Evolutionary conservation across 1,284 basidiomycete genomes (phyloP).

Genomic region (Puccinia novopanici): DNA sequence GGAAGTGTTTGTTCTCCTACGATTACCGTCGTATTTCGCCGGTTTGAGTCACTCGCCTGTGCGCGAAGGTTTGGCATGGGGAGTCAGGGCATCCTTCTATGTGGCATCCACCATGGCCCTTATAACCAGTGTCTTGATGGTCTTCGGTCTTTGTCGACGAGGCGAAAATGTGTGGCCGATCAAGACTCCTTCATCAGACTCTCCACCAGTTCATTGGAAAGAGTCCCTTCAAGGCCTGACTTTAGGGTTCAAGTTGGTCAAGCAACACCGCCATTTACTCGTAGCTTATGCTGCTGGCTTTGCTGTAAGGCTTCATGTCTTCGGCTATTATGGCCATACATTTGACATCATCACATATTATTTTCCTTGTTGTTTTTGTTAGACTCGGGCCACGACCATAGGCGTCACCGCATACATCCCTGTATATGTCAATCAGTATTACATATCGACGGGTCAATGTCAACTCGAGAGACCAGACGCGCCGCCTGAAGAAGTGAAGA

Average conservation of each 20-base stretch:
- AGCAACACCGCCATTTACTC: constrained; percentile 14
- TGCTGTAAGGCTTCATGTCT: background rate
- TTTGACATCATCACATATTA: background rate
- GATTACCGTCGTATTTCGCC: constrained; percentile 23
- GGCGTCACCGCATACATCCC: constrained; percentile 29
- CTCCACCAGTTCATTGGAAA: background rate
- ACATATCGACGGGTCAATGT: constrained; percentile 21
- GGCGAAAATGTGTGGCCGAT: constrained; percentile 17
- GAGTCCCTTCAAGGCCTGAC: constrained; percentile 8
- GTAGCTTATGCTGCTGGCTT: constrained; percentile 38
- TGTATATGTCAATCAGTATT: constrained; percentile 39
- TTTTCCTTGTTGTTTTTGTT: background rate
- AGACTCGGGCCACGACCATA: constrained; percentile 32
- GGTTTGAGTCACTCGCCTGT: background rate
- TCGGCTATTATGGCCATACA: background rate
- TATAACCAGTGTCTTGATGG: constrained; percentile 5
- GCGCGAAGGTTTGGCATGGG: background rate
- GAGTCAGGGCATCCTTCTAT: constrained; percentile 15
- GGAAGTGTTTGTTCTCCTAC: constrained; percentile 25
- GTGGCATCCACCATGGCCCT: constrained; percentile 22
- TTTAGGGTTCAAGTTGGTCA: constrained; percentile 21
- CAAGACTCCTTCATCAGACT: background rate
- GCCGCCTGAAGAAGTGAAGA: constrained; percentile 37
- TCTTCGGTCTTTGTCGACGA: constrained; percentile 24
- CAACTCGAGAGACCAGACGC: constrained; percentile 21